Conservation (phyloP, 2,329 filamentous ascomycete species). For the Nannizziopsis barbatae region DNA sequence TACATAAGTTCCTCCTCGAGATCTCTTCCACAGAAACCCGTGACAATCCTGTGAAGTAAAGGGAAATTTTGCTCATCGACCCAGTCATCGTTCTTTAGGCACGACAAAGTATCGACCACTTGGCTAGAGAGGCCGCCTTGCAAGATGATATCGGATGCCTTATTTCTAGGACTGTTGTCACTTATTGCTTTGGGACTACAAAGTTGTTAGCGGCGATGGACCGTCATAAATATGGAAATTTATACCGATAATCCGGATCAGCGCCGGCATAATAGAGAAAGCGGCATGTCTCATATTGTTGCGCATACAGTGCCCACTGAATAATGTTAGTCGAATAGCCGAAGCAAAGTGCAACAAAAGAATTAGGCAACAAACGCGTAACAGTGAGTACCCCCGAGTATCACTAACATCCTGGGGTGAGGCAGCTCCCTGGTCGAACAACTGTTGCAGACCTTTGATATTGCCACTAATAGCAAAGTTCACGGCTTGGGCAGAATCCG, state of each 20-base stretch:
- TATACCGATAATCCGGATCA: slow-evolving; percentile 20
- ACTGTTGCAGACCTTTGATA: slow-evolving; percentile 23
- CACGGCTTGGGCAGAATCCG: slow-evolving; percentile 22
- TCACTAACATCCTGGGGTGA: slow-evolving; percentile 25
- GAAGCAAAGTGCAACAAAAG: too few relatives aligned
- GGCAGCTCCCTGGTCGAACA: slow-evolving; percentile 22
- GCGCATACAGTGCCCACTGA: slow-evolving; percentile 24
- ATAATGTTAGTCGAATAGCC: slow-evolving; percentile 10
- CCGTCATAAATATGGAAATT: too few relatives aligned
- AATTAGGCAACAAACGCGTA: slow-evolving; percentile 10
- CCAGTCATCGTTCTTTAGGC: slow-evolving; percentile 16
- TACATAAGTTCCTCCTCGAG: slow-evolving; percentile 17
- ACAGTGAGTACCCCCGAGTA: slow-evolving; percentile 24
- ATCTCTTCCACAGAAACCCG: slow-evolving; percentile 16
- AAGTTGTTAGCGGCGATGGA: too few relatives aligned
- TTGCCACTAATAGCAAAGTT: slow-evolving; percentile 23
- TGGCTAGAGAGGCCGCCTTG: slow-evolving; percentile 14
- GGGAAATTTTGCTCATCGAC: slow-evolving; percentile 20
- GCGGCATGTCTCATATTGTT: slow-evolving; percentile 23
- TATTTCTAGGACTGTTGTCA: slow-evolving; percentile 19
- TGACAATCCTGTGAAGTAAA: slow-evolving; percentile 18
- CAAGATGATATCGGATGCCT: slow-evolving; percentile 20
- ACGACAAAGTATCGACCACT: slow-evolving; percentile 12
- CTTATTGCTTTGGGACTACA: slow-evolving; percentile 15
- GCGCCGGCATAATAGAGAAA: slow-evolving; percentile 23